Evolutionary conservation across 2,329 filamentous ascomycete genomes (phyloP).

Genomic region (Cryphonectria naterciae): DNA sequence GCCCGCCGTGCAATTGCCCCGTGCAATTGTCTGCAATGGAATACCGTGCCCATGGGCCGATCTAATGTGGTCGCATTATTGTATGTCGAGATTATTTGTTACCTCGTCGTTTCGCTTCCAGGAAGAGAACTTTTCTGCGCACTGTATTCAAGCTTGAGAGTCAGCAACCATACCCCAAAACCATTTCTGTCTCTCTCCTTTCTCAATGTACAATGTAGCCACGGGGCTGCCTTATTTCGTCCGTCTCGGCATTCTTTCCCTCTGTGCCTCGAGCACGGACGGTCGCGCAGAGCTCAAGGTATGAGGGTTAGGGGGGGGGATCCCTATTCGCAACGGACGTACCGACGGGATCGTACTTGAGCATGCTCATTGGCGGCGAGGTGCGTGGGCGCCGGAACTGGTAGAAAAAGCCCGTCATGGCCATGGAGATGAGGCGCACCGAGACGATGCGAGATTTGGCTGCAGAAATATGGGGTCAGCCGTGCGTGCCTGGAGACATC

Average conservation of each 20-base stretch:
- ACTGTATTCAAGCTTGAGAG: conserved; percentile 62
- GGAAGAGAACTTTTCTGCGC: conserved; percentile 91
- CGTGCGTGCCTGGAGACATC: not conserved
- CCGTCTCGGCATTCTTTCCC: not conserved
- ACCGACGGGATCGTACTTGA: conserved; percentile 99
- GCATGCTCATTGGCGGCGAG: conserved; percentile 86
- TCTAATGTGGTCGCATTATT: not conserved
- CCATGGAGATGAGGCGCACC: conserved; percentile 96
- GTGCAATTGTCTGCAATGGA: not conserved
- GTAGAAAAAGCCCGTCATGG: conserved; percentile 97
- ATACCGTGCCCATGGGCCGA: not conserved
- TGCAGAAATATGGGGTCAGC: conserved; percentile 41
- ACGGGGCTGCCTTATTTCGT: not conserved
- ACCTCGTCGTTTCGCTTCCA: conserved; percentile 84
- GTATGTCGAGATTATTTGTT: conserved; percentile 47
- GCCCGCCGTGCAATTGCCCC: not conserved
- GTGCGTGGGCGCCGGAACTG: conserved; percentile 82
- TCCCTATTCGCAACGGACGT: conserved; percentile 40
- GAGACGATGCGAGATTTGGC: conserved; percentile 90
- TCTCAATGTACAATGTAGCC: not conserved
- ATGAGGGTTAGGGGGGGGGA: not conserved
- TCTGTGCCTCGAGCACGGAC: not conserved
- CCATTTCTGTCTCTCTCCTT: too few relatives aligned
- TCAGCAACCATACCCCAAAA: not conserved
- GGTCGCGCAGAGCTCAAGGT: not conserved